These are phyloP conservation scores for Phtheirospermum japonicum DNA, from an alignment of 257 asterid genomes.

Conservation along the genomic window DNA sequence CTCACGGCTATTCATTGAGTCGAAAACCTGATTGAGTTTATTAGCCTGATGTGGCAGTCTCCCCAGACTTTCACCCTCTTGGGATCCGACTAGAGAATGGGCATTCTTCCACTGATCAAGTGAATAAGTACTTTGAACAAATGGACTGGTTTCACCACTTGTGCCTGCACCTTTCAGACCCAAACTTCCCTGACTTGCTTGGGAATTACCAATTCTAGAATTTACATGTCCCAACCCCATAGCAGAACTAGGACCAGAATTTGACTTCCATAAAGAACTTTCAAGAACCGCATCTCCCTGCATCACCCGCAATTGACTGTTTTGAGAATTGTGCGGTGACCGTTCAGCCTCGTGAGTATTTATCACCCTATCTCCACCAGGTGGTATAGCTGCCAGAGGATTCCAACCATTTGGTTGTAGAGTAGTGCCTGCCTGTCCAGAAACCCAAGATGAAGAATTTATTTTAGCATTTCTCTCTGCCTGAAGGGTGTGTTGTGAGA, in stretches of 20 bases:
- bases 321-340: constrained; percentile 34
- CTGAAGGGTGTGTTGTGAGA: constrained; percentile 41
- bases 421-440: constrained; percentile 39
- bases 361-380: constrained; percentile 43
- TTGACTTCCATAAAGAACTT: constrained; percentile 48
- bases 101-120: constrained; percentile 63
- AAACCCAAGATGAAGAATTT: constrained; percentile 35
- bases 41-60: constrained; percentile 39
- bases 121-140: constrained; percentile 41
- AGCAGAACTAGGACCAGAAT: constrained; percentile 40
- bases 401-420: constrained; percentile 54
- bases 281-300: constrained; percentile 40
- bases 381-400: constrained; percentile 40
- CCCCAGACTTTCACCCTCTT: constrained; percentile 47
- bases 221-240: constrained; percentile 39
- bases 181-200: constrained; percentile 40
- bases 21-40: constrained; percentile 35
- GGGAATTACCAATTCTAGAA: constrained; percentile 34
- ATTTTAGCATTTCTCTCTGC: constrained; percentile 34
- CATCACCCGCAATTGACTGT: constrained; percentile 35
- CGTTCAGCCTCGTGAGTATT: constrained; percentile 37
- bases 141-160: constrained; percentile 46
- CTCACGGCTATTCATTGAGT: constrained; percentile 27
- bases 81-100: constrained; percentile 37
- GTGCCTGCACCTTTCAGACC: constrained; percentile 37